Evolutionary conservation across 163 green algal species (phyloP).

Genomic region (Chlorella variabilis): DNA sequence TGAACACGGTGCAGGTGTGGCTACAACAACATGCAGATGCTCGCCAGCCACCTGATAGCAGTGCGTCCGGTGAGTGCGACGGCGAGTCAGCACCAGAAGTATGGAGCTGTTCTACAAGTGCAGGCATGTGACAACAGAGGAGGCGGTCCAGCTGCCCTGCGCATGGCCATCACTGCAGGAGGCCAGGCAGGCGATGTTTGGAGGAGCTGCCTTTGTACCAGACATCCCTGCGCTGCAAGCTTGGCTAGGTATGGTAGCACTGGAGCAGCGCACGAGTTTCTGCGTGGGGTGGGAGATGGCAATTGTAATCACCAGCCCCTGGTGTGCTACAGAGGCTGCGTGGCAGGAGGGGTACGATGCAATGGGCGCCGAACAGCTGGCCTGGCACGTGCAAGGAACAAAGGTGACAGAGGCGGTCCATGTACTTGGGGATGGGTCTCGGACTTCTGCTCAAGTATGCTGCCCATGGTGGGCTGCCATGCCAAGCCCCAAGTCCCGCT

Average conservation of each 20-base stretch:
- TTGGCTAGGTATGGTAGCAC: conserved; percentile 58
- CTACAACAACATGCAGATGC: conserved; percentile 40
- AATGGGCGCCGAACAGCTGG: conserved; percentile 61
- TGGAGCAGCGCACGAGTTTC: not conserved
- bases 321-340: conserved; percentile 65
- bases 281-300: too few species aligned
- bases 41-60: conserved; percentile 14
- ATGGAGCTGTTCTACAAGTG: too few species aligned
- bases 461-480: too few species aligned
- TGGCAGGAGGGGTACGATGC: conserved; percentile 80
- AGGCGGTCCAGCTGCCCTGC: too few species aligned
- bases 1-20: not conserved
- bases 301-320: too few species aligned
- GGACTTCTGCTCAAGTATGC: too few species aligned
- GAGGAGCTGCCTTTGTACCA: conserved; percentile 68
- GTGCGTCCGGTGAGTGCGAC: not conserved
- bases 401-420: not conserved
- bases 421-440: too few species aligned
- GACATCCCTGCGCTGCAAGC: conserved; percentile 75
- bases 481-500: not conserved
- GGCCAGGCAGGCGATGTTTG: conserved; percentile 58
- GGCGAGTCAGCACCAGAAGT: not conserved
- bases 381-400: conserved; percentile 44
- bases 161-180: too few species aligned
- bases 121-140: too few species aligned